phyloP scores from a whole-genome alignment of 1,139 yeast species.

The Geotrichum carabidarum region DNA sequence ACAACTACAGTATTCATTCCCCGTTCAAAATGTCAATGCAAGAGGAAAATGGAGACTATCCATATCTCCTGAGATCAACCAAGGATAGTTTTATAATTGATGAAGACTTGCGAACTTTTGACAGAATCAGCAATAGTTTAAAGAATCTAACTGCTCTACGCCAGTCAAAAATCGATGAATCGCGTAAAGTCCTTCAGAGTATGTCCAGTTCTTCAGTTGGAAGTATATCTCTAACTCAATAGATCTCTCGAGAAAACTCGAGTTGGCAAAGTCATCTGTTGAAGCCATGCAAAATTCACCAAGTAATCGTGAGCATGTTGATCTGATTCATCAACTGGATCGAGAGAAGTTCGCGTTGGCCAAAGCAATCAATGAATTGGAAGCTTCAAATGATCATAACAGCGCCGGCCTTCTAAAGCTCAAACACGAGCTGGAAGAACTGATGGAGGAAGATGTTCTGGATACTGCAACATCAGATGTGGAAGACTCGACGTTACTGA shows the following conservation, averaged over 20 bases:
- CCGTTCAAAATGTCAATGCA: background rate
- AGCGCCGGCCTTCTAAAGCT: conserved; percentile 45
- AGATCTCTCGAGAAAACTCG: conserved; percentile 33
- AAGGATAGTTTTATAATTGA: conserved; percentile 49
- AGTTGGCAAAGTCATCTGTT: conserved; percentile 30
- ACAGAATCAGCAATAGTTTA: conserved; percentile 45
- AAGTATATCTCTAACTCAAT: background rate
- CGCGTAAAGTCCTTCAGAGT: conserved; percentile 31
- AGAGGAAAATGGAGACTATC: conserved; percentile 40
- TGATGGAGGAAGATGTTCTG: conserved; percentile 35
- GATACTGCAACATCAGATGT: conserved; percentile 32
- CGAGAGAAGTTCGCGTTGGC: conserved; percentile 51
- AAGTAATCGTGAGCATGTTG: conserved; percentile 31
- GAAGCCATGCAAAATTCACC: conserved; percentile 35
- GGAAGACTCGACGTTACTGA: conserved; percentile 38
- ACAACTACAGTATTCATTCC: background rate
- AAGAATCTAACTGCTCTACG: conserved; percentile 35
- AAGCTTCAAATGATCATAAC: conserved; percentile 47
- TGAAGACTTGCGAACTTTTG: conserved; percentile 50
- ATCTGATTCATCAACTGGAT: conserved; percentile 40
- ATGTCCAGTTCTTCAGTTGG: background rate
- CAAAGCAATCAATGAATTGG: conserved; percentile 53
- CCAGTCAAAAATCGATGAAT: conserved; percentile 32
- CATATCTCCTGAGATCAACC: conserved; percentile 41
- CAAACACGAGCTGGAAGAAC: conserved; percentile 39